Base-by-base conservation (phyloP, 2,329 filamentous ascomycete genomes). In the Peltaster fructicola region DNA sequence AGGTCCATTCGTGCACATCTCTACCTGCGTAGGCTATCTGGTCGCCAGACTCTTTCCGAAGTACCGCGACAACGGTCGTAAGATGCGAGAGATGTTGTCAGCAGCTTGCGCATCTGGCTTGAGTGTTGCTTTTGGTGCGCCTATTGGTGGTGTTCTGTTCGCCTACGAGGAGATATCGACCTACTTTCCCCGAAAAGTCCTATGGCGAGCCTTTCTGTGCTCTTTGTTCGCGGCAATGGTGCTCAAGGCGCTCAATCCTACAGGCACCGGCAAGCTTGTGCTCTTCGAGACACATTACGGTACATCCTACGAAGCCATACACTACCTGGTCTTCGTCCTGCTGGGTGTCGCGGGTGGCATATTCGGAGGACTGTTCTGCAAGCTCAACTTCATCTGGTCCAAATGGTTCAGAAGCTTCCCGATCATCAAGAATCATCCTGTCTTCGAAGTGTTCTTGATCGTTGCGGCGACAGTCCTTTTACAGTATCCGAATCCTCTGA, bases 1-100 rank as follows among this genome's bases (percentile, higher is more conserved):
- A 53, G 65, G 66, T 0, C 65, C 65, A 0, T 69, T 70, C 33
- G 64, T 71, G 2, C 65, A 70, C 40, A 69, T 70, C 17, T 63
- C 61, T 1, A 65, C 65, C 2, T 68, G 63, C 35, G 57, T 65
- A 0, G 63, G 63, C 6, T 60, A 65, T 34, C 49, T 68, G 3
- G 55, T 68, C 1, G 61, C 57, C 6, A 52, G 40, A 10, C 30
- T 46, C n/a, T 61, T 69, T 20, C 58, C 61, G 0, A 69, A 68
- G 36, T 69, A 69, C 38, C 45, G 51, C n/a, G 51, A 60, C 6
- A 70, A 70, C 39, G 60, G 60, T 6, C 48, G 63, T 19, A 68
- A 68, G 41, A 57, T 68, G 51, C 49, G 65, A 7, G 65, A 71
- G 43, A 57, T 70, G 39, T 50, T 70, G 7, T 62, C 60, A 21